Base-by-base conservation (phyloP, 805 yeast genomes). In the Pichia sporocuriosa region DNA sequence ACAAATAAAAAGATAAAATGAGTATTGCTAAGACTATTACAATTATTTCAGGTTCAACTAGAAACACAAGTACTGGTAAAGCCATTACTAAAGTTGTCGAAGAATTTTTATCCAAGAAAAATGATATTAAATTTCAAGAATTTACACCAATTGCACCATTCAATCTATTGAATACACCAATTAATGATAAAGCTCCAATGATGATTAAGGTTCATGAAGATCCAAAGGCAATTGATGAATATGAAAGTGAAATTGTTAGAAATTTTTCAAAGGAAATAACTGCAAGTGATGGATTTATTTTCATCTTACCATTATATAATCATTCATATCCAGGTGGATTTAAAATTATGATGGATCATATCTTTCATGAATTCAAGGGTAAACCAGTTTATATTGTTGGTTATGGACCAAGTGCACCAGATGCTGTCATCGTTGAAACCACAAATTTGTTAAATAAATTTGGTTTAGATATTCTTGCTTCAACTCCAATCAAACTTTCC, bases 261-360 rank as follows among this genome's bases (percentile, higher is more conserved):
- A 8, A 12, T 28, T 34, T 22, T 28, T 34, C 37, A 5, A 22
- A 9, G 9, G 28, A 15, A 15, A 23, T 34, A 19, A n/a, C 15
- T 5, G 16, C 28, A 15, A 23, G 17, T 12, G 37, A 34, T 28
- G 27, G 27, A 20, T 34, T 34, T 19, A 16, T 34, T 19, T 34
- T 34, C 19, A 28, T 34, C 16, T 16, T 34, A 12, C 37, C 37
- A 11, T 27, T 34, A 15, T 34, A 34, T 7, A 34, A 34, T 28
- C 37, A 34, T 28, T 16, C 24, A 15, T 34, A 34, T 19, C 27
- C 28, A 6, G 37, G 37, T 20, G 37, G 37, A 16, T 34, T 34
- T 19, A 34, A 34, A 19, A 34, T 34, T 28, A 34, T 34, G 37
- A 17, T 34, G 28, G 37, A 34, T 28, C 37, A 34, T 20, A 22